These are phyloP conservation scores for Neurospora sp. DNA, from an alignment of 495 filamentous ascomycete genomes.

Conservation along the genomic window DNA sequence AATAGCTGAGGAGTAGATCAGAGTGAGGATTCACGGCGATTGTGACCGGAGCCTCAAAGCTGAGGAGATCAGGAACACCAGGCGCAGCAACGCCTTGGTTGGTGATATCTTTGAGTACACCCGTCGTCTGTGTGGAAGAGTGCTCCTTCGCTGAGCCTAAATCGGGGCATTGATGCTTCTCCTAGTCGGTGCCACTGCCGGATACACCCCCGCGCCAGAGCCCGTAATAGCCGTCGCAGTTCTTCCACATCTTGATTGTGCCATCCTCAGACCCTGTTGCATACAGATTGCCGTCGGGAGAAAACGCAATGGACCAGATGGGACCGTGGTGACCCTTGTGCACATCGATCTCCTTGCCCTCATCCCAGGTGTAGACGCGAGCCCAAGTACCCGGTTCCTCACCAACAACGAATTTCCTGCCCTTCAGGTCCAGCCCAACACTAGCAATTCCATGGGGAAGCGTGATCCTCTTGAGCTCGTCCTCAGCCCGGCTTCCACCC, in stretches of 20 bases:
- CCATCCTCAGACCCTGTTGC: constrained; percentile 95
- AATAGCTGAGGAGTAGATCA: constrained; percentile 6
- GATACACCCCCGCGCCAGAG: constrained; percentile 36
- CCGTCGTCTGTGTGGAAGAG: not conserved
- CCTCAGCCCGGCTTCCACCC: constrained; percentile 58
- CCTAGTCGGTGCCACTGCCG: constrained; percentile 23
- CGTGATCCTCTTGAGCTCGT: constrained; percentile 64
- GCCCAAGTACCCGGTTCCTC: constrained; percentile 90
- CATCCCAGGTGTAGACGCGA: constrained; percentile 78
- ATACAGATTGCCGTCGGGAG: constrained; percentile 89
- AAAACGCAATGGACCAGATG: constrained; percentile 91
- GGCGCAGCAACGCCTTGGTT: not conserved
- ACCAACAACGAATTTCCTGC: constrained; percentile 76
- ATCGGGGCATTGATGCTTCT: constrained; percentile 8
- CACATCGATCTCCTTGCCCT: constrained; percentile 70
- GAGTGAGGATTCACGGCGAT: not conserved
- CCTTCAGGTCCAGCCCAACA: constrained; percentile 73
- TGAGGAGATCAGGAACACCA: constrained; percentile 1
- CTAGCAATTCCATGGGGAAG: constrained; percentile 77
- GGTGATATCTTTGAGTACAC: not conserved
- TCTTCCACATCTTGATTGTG: constrained; percentile 83
- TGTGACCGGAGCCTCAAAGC: constrained; percentile 3
- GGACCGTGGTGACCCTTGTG: constrained; percentile 97
- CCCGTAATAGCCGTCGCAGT: constrained; percentile 45
- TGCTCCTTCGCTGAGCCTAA: constrained; percentile 4